phyloP scores from a whole-genome alignment of 805 yeast species.

The Blastobotrys muscicola region DNA sequence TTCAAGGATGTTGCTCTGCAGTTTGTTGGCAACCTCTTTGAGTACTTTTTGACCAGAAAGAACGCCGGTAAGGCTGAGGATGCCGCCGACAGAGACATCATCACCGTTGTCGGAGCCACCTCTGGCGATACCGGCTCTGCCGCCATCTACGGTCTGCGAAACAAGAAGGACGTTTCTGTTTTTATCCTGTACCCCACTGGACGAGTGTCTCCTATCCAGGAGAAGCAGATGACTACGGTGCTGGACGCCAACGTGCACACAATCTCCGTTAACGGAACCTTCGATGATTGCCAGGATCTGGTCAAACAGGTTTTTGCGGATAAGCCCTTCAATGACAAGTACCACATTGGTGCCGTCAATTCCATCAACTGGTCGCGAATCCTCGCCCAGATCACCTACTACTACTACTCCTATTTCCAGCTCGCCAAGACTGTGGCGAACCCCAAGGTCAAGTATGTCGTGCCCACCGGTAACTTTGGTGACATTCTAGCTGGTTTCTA shows the following conservation, averaged over 20 bases:
- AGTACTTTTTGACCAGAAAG: conserved; percentile 73
- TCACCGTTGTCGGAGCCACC: conserved; percentile 98
- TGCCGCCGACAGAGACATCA: conserved; percentile 54
- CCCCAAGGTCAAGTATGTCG: conserved; percentile 61
- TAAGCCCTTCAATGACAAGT: conserved; percentile 70
- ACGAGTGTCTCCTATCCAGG: conserved; percentile 95
- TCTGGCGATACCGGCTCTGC: conserved; percentile 99
- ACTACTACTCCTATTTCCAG: conserved; percentile 85
- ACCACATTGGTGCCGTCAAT: conserved; percentile 96
- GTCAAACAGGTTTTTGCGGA: conserved; percentile 93
- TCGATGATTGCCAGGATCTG: conserved; percentile 96
- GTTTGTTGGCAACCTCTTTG: conserved; percentile 94
- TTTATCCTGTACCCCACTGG: conserved; percentile 96
- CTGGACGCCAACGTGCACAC: conserved; percentile 90
- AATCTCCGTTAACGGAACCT: conserved; percentile 88
- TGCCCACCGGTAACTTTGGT: conserved; percentile 97
- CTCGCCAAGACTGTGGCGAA: conserved; percentile 28
- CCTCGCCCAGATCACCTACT: conserved; percentile 94
- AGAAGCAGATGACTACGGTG: conserved; percentile 97
- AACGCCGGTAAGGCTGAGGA: conserved; percentile 42
- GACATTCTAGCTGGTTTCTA: conserved; percentile 95
- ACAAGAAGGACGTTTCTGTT: conserved; percentile 95
- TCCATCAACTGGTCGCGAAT: conserved; percentile 99
- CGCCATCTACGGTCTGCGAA: conserved; percentile 95
- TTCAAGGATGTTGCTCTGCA: conserved; percentile 98